A percentile compares a stretch with the other conserved stretches of the same genome.
Evolutionary conservation across 2,329 filamentous ascomycete genomes (phyloP).

Genomic region (Stagonosporopsis vannaccii): DNA sequence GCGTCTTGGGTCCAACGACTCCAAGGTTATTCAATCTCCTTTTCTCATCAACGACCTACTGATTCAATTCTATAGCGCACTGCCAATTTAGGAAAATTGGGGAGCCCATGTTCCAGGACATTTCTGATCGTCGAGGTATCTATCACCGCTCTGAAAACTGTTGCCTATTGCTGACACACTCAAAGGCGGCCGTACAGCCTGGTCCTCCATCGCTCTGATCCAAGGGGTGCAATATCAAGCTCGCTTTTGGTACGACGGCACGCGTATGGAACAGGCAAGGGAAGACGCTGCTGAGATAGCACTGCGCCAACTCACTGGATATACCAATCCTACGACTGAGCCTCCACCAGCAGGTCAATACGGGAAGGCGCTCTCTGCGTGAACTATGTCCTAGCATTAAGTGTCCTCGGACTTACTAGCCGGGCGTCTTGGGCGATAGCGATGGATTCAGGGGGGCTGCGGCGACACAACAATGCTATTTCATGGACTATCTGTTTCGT

Average conservation of each 20-base stretch:
- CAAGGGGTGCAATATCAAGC: constrained; percentile 39
- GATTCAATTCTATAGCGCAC: constrained; percentile 35
- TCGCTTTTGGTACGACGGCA: constrained; percentile 49
- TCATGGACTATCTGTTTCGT: background rate
- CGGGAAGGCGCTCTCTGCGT: constrained; percentile 7
- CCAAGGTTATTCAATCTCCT: constrained; percentile 30
- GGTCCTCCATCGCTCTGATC: constrained; percentile 42
- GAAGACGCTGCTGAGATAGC: constrained; percentile 49
- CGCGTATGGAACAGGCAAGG: constrained; percentile 42
- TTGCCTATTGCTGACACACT: constrained; percentile 2
- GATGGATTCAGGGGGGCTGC: background rate
- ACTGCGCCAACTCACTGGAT: constrained; percentile 33
- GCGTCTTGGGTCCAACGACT: constrained; percentile 38
- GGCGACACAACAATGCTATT: background rate
- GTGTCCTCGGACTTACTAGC: background rate
- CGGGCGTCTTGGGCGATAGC: background rate
- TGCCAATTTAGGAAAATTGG: constrained; percentile 36
- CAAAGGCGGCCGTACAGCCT: constrained; percentile 49
- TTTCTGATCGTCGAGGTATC: constrained; percentile 49
- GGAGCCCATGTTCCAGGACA: constrained; percentile 43
- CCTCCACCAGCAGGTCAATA: constrained; percentile 40
- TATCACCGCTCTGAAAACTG: background rate
- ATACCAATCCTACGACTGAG: constrained; percentile 21
- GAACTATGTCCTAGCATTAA: background rate
- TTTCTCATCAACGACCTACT: background rate